A percentile compares a stretch with the other conserved stretches of the same genome.
Evolutionary conservation across 78 protist species (phyloP).

Genomic region (Isochrysis galbana): DNA sequence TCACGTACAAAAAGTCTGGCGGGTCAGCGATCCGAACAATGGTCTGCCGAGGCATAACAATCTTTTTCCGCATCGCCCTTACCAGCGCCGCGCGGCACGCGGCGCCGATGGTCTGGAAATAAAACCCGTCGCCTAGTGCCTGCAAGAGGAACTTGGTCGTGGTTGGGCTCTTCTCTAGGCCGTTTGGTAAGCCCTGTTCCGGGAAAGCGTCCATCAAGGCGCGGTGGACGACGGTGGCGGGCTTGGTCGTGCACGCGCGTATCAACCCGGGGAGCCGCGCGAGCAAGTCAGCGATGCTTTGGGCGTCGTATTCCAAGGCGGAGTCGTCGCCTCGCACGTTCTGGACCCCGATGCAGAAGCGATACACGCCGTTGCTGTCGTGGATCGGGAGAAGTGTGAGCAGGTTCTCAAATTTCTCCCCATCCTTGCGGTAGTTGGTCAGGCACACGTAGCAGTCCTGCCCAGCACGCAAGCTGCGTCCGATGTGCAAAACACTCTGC

Average conservation of each 20-base stretch:
- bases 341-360: conserved; percentile 5
- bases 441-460: neutral
- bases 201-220: neutral
- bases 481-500: neutral
- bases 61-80: no score
- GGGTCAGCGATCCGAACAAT: no score
- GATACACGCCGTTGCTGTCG: neutral
- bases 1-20: no score
- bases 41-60: no score
- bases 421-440: conserved; percentile 1
- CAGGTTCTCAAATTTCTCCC: neutral
- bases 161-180: no score
- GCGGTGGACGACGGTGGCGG: neutral
- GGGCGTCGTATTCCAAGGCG: neutral
- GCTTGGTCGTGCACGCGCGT: neutral
- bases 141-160: no score
- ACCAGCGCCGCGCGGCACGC: no score
- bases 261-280: neutral
- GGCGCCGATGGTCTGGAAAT: no score
- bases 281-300: neutral
- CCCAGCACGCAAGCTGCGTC: neutral
- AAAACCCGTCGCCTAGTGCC: no score
- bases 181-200: no score
- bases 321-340: neutral
- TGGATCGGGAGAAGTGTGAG: neutral